Conservation (phyloP, 2,329 filamentous ascomycete species). For the Sclerotinia nivalis region DNA sequence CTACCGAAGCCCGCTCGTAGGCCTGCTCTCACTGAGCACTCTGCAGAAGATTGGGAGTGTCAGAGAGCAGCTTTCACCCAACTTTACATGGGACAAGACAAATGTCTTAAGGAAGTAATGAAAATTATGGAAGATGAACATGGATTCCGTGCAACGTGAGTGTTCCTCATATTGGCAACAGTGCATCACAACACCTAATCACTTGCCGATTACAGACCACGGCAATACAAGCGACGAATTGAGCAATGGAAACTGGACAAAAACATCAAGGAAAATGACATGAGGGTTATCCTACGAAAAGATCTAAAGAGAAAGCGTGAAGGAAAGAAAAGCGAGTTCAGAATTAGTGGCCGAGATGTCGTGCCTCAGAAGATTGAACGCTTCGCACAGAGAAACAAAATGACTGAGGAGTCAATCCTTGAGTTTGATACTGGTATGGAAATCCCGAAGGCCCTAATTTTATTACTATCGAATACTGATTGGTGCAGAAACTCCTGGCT, state of each 20-base stretch:
- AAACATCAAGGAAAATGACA: constrained; percentile 4
- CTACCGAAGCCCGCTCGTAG: background rate
- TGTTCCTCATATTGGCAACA: background rate
- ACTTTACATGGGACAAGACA: background rate
- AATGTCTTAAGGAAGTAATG: background rate
- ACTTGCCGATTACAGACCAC: background rate
- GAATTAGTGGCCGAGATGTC: background rate
- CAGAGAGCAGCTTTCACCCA: background rate
- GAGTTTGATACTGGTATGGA: background rate
- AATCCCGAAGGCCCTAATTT: background rate
- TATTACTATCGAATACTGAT: background rate
- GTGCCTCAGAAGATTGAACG: background rate
- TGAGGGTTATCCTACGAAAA: background rate
- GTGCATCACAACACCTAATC: background rate
- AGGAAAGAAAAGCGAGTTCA: background rate
- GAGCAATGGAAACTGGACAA: background rate
- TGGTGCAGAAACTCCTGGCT: background rate
- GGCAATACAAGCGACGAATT: background rate
- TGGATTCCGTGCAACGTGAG: constrained; percentile 1
- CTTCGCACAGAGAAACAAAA: constrained; percentile 3
- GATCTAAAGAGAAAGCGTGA: background rate
- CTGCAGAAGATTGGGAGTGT: background rate
- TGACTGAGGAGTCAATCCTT: background rate
- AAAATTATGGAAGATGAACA: background rate
- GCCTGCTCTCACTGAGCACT: background rate